Evolutionary conservation across 2,329 filamentous ascomycete species (phyloP).

Genomic region (Exutisphaerella laricina): DNA sequence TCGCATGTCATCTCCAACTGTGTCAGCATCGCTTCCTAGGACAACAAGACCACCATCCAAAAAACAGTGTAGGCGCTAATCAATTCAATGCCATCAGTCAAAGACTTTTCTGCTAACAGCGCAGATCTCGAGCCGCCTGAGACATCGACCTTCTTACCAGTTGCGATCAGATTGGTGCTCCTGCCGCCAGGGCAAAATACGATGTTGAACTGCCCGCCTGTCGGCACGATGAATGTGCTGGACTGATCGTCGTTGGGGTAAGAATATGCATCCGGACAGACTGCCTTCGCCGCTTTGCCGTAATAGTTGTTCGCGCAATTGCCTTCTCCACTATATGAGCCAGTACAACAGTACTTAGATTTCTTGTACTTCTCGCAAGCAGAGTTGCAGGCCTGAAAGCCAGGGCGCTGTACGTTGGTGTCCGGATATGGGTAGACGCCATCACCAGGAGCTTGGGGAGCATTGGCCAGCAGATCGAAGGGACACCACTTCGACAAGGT

Average conservation of each 20-base stretch:
- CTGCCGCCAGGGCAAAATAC: slow-evolving; percentile 65
- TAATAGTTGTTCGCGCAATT: slow-evolving; percentile 64
- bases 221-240: slow-evolving; percentile 53
- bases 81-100: slow-evolving; percentile 18
- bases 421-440: slow-evolving; percentile 78
- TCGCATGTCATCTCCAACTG: too few relatives aligned
- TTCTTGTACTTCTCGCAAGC: slow-evolving; percentile 65
- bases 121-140: slow-evolving; percentile 14
- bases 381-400: slow-evolving; percentile 72
- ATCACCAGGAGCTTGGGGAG: slow-evolving; percentile 64
- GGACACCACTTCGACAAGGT: slow-evolving; percentile 68
- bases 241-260: slow-evolving; percentile 58
- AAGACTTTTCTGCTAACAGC: slow-evolving; percentile 10
- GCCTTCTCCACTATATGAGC: slow-evolving; percentile 57
- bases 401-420: slow-evolving; percentile 62
- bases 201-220: slow-evolving; percentile 70
- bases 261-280: slow-evolving; percentile 82
- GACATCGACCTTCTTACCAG: slow-evolving; percentile 19
- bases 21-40: neutral
- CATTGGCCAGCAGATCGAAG: slow-evolving; percentile 66
- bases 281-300: slow-evolving; percentile 61
- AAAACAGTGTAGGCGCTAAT: slow-evolving; percentile 4
- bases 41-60: slow-evolving; percentile 7
- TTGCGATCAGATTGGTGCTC: slow-evolving; percentile 45
- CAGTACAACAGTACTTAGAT: slow-evolving; percentile 69